Conservation (phyloP, 73 alveolate genomes). For the Tetrahymena elliotti region DNA sequence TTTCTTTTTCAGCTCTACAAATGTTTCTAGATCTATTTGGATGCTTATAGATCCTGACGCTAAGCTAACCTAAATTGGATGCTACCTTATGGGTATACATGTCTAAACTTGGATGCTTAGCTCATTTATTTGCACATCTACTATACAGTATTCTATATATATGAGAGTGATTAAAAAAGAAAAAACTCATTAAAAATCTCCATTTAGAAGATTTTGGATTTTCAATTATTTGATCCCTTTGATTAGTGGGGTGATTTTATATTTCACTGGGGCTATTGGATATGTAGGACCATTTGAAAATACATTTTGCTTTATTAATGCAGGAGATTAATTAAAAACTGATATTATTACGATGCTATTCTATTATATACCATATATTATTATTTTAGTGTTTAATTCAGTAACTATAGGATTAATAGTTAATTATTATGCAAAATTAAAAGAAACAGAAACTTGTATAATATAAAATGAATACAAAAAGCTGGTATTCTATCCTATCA, state of each 20-base stretch:
- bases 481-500: neutral
- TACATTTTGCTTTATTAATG: neutral
- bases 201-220: neutral
- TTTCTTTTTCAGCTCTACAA: neutral
- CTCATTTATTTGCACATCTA: neutral
- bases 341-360: neutral
- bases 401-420: neutral
- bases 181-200: neutral
- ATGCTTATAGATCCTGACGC: neutral
- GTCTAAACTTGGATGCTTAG: neutral
- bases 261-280: neutral
- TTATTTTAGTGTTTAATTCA: neutral
- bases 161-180: neutral
- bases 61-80: neutral
- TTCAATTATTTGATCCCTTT: neutral
- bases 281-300: neutral
- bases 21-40: neutral
- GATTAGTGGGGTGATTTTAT: neutral
- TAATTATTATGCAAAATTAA: neutral
- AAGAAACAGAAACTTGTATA: neutral
- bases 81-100: neutral
- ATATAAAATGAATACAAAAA: neutral
- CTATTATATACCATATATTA: neutral
- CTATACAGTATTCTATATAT: neutral
- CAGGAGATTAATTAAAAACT: neutral